phyloP scores from a whole-genome alignment of 352 stramenopile species.

The Globisporangium nodosum region DNA sequence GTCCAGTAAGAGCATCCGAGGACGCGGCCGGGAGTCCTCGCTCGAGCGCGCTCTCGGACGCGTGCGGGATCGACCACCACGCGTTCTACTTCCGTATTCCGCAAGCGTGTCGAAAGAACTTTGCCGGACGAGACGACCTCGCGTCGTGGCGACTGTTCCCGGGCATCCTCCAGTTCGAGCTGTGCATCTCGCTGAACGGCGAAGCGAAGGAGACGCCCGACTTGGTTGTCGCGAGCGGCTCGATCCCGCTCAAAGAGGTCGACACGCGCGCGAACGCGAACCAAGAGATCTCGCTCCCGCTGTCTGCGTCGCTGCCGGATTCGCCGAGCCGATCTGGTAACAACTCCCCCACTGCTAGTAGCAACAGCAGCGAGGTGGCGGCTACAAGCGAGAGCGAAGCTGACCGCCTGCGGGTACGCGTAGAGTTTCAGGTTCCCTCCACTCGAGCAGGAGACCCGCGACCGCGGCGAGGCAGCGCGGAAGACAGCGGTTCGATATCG shows the following conservation, averaged over 20 bases:
- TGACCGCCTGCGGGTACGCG: constrained; percentile 50
- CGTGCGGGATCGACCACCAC: constrained; percentile 71
- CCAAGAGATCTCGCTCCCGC: constrained; percentile 30
- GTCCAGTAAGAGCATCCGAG: constrained; percentile 1
- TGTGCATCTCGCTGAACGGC: constrained; percentile 64
- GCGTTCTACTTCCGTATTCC: constrained; percentile 80
- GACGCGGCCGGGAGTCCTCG: not conserved
- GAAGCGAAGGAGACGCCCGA: constrained; percentile 66
- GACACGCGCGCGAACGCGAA: constrained; percentile 17
- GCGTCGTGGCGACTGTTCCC: constrained; percentile 74
- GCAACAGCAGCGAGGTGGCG: not conserved
- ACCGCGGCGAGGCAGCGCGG: not conserved
- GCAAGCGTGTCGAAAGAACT: constrained; percentile 71
- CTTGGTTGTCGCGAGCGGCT: constrained; percentile 48
- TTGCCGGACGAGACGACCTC: constrained; percentile 67
- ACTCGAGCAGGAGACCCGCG: not conserved
- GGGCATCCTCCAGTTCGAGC: constrained; percentile 64
- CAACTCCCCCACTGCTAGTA: not conserved
- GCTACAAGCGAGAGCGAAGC: constrained; percentile 12
- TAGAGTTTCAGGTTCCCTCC: constrained; percentile 26
- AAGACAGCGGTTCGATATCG: constrained; percentile 3
- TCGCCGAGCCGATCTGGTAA: not conserved
- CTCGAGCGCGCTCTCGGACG: not conserved
- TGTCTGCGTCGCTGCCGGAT: constrained; percentile 27
- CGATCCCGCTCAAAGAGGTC: constrained; percentile 43